phyloP scores from a whole-genome alignment of 2,329 filamentous ascomycete species.

The Ceratocystis diversiconidia region DNA sequence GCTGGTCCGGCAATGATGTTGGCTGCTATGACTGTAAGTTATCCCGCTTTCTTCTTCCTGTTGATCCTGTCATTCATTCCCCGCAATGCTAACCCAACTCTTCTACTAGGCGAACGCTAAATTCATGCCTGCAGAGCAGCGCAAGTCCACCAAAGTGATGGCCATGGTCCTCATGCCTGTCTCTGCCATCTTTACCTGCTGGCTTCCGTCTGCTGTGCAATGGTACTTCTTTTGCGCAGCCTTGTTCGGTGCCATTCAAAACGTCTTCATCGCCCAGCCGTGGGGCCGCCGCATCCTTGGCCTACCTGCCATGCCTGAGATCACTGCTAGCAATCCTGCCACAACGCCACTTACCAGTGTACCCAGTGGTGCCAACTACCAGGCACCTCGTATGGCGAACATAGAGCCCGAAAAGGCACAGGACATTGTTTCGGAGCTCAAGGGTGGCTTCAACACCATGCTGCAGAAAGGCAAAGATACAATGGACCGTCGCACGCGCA shows the following conservation, averaged over 20 bases:
- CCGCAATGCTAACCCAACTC: constrained; percentile 18
- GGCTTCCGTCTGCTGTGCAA: constrained; percentile 35
- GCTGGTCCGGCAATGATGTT: constrained; percentile 43
- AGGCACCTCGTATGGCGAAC: constrained; percentile 25
- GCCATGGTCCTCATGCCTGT: constrained; percentile 31
- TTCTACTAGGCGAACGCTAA: constrained; percentile 26
- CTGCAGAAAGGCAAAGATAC: constrained; percentile 26
- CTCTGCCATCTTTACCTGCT: constrained; percentile 33
- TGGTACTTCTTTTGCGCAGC: constrained; percentile 34
- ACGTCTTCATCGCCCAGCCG: constrained; percentile 28
- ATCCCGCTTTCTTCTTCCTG: background rate
- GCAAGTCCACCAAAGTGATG: constrained; percentile 30
- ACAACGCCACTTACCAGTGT: background rate
- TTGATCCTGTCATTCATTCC: background rate
- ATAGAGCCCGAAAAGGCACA: constrained; percentile 20
- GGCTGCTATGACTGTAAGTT: constrained; percentile 37
- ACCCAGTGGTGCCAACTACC: constrained; percentile 22
- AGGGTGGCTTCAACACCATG: constrained; percentile 28
- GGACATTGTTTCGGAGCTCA: constrained; percentile 26
- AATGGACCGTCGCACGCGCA: constrained; percentile 26
- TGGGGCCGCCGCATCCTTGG: constrained; percentile 28
- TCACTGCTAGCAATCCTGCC: constrained; percentile 7
- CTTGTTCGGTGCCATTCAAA: constrained; percentile 25
- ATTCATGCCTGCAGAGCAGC: constrained; percentile 25
- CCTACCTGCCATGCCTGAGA: constrained; percentile 25